Percentiles rank a stretch among this genome's conserved stretches.
These are phyloP conservation scores for Ochromonas danica DNA, from an alignment of 108 stramenopile genomes.

Conservation along the genomic window DNA sequence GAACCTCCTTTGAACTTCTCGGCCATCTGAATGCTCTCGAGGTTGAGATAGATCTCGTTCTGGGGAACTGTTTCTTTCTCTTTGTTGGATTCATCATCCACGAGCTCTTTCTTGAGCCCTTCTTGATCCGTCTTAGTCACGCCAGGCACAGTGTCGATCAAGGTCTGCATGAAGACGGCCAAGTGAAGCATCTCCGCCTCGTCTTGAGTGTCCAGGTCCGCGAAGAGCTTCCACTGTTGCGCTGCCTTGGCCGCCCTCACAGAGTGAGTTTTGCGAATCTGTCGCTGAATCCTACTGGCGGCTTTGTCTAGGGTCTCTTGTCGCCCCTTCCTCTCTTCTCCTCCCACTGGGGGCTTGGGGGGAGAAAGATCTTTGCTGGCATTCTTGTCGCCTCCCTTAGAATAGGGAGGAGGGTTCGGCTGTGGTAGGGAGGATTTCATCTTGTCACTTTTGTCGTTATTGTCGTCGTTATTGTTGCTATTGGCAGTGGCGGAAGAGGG, in stretches of 20 bases:
- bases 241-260: background rate
- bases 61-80: background rate
- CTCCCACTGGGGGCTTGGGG: too few relatives aligned
- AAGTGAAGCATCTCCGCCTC: constrained; percentile 42
- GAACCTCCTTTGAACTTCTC: background rate
- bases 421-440: too few relatives aligned
- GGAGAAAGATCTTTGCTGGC: too few relatives aligned
- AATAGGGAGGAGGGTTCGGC: too few relatives aligned
- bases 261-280: background rate
- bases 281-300: background rate
- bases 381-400: too few relatives aligned
- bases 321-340: too few relatives aligned
- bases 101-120: background rate
- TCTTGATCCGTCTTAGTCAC: background rate
- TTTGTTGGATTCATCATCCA: background rate
- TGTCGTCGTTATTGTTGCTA: too few relatives aligned
- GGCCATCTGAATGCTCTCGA: background rate
- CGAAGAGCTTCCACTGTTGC: constrained; percentile 40
- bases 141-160: constrained; percentile 32
- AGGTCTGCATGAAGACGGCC: constrained; percentile 36
- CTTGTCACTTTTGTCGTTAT: too few relatives aligned
- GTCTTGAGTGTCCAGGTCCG: constrained; percentile 41
- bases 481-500: too few relatives aligned
- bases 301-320: too few relatives aligned
- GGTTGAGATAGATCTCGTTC: background rate